Evolutionary conservation across 2,329 filamentous ascomycete genomes (phyloP).

Genomic region (Fusarium sp.): DNA sequence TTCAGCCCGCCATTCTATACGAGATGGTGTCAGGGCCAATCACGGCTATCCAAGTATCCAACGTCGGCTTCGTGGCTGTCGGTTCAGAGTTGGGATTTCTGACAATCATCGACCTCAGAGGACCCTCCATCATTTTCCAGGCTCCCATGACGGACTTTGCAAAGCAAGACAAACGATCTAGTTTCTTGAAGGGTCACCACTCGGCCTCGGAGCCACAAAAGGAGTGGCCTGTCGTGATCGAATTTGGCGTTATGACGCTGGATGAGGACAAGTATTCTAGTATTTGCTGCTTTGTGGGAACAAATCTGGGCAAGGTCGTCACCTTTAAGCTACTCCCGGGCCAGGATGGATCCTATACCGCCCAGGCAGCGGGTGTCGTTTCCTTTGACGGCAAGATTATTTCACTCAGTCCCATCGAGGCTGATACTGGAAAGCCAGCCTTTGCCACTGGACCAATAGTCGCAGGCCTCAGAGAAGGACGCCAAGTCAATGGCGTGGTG

Average conservation of each 20-base stretch:
- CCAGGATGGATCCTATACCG: conserved; percentile 75
- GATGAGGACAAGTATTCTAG: conserved; percentile 97
- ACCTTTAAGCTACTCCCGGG: conserved; percentile 93
- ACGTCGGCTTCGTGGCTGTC: conserved; percentile 90
- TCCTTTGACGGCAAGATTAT: conserved; percentile 78
- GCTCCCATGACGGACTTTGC: conserved; percentile 78
- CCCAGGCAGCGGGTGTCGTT: conserved; percentile 76
- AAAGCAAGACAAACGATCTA: conserved; percentile 81
- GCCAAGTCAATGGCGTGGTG: conserved; percentile 82
- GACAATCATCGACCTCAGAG: conserved; percentile 87
- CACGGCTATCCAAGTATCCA: conserved; percentile 84
- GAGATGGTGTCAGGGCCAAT: conserved; percentile 87
- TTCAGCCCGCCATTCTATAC: conserved; percentile 84
- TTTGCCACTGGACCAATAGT: conserved; percentile 81
- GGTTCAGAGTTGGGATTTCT: conserved; percentile 87
- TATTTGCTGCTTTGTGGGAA: conserved; percentile 92
- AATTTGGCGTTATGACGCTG: conserved; percentile 93
- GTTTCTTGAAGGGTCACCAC: conserved; percentile 69
- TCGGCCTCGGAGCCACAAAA: conserved; percentile 55
- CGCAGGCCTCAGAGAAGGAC: conserved; percentile 79
- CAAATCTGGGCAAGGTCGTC: conserved; percentile 82
- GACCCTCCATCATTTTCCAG: conserved; percentile 85
- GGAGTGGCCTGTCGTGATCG: conserved; percentile 85
- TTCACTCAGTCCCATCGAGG: conserved; percentile 81
- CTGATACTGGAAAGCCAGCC: conserved; percentile 81